A percentile compares a stretch with the other conserved stretches of the same genome.
phyloP scores from a whole-genome alignment of 2,329 filamentous ascomycete genomes.

The Onygenales sp. region DNA sequence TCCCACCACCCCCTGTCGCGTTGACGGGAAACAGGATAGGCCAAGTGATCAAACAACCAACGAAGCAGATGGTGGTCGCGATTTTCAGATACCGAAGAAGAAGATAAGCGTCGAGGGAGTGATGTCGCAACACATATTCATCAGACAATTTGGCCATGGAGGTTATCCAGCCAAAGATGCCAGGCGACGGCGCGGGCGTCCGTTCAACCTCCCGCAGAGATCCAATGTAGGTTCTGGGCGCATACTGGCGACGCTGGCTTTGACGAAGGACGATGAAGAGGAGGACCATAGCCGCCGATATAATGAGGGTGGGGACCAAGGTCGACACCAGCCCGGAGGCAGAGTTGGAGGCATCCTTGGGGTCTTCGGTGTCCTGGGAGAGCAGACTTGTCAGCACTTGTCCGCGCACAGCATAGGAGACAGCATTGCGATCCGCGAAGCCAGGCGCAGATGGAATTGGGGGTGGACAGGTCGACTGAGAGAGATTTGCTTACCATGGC shows the following conservation, averaged over 20 bases:
- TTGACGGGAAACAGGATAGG: slow-evolving; percentile 85
- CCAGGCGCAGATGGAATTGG: too few species aligned
- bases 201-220: slow-evolving; percentile 45
- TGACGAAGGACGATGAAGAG: slow-evolving; percentile 43
- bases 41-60: slow-evolving; percentile 77
- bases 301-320: slow-evolving; percentile 37
- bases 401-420: too few species aligned
- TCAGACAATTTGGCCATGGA: slow-evolving; percentile 61
- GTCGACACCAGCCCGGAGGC: slow-evolving; percentile 40
- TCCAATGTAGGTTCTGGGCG: slow-evolving; percentile 47
- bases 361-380: slow-evolving; percentile 6
- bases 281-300: slow-evolving; percentile 37
- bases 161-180: slow-evolving; percentile 58
- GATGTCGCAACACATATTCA: slow-evolving; percentile 75
- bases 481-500: too few species aligned
- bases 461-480: too few species aligned
- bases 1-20: slow-evolving; percentile 61
- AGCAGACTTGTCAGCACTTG: background rate
- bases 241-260: slow-evolving; percentile 42
- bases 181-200: slow-evolving; percentile 49
- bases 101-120: slow-evolving; percentile 85
- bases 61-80: slow-evolving; percentile 65
- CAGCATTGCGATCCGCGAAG: too few species aligned
- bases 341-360: slow-evolving; percentile 15
- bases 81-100: slow-evolving; percentile 83